Percentiles rank a stretch among this genome's conserved stretches.
phyloP scores from a whole-genome alignment of 2,329 filamentous ascomycete genomes.

The Cordyceps sp. region DNA sequence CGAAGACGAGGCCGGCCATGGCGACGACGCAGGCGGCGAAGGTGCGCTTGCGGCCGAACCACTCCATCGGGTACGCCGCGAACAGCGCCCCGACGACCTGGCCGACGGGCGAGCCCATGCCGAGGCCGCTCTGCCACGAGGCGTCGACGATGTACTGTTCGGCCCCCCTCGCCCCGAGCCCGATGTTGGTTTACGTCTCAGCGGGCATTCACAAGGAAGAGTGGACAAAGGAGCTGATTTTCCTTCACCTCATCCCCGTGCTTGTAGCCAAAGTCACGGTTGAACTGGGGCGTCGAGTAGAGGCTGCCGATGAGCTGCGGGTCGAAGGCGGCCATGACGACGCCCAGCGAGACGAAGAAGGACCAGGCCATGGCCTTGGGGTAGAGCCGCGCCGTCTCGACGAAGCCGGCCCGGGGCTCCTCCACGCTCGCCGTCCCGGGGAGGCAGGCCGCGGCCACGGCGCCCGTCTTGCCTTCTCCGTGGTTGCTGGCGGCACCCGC shows the following conservation, averaged over 20 bases:
- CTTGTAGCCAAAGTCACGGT: constrained; percentile 35
- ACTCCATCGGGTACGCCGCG: constrained; percentile 25
- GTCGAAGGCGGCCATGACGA: constrained; percentile 48
- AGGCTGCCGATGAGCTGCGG: constrained; percentile 47
- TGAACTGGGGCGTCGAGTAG: constrained; percentile 41
- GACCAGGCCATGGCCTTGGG: constrained; percentile 35
- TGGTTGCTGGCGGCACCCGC: background rate
- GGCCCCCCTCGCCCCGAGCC: too few species aligned
- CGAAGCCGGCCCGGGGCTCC: constrained; percentile 19
- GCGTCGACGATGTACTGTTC: constrained; percentile 20
- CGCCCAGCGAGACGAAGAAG: constrained; percentile 39
- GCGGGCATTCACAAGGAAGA: background rate
- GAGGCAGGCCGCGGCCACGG: background rate
- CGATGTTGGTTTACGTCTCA: too few species aligned
- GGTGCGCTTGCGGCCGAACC: constrained; percentile 23
- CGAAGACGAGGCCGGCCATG: constrained; percentile 13
- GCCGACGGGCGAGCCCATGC: constrained; percentile 38
- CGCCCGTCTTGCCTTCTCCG: background rate
- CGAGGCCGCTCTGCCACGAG: constrained; percentile 28
- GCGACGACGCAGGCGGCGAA: constrained; percentile 28
- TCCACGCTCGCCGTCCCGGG: constrained; percentile 11
- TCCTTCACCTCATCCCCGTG: constrained; percentile 16
- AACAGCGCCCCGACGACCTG: constrained; percentile 38
- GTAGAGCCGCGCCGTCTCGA: constrained; percentile 23
- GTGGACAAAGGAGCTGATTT: background rate